Conservation (phyloP, 176 grass and related monocot genomes). For the Microstegium vimineum region DNA sequence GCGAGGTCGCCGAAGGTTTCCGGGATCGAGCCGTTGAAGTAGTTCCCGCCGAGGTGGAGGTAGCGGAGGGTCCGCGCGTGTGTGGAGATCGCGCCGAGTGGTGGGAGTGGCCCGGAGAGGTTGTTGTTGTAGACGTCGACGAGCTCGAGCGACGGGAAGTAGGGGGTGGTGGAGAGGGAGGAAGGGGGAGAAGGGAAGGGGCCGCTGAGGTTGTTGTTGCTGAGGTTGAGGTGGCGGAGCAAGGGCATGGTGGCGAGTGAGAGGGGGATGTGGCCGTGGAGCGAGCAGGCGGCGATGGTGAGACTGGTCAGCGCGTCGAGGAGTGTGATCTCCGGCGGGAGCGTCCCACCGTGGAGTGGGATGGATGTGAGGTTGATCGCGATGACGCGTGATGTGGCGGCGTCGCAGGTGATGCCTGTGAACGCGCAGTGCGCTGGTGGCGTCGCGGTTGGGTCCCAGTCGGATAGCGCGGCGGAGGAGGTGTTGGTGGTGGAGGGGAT, state of each 20-base stretch:
- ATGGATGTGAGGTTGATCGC: slow-evolving; percentile 54
- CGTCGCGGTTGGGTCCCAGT: slow-evolving; percentile 46
- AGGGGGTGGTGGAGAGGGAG: fast-evolving
- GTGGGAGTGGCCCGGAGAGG: slow-evolving; percentile 58
- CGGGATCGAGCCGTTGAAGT: slow-evolving; percentile 70
- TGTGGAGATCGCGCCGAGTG: not conserved
- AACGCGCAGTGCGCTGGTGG: slow-evolving; percentile 56
- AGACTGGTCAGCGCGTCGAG: slow-evolving; percentile 59
- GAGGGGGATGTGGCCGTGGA: slow-evolving; percentile 35
- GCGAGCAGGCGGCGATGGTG: slow-evolving; percentile 48
- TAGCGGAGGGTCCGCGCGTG: slow-evolving; percentile 33
- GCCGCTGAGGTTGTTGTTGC: slow-evolving; percentile 73
- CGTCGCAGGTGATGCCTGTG: slow-evolving; percentile 54
- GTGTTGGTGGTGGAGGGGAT: not conserved
- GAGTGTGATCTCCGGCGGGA: slow-evolving; percentile 39
- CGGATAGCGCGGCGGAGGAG: slow-evolving; percentile 22
- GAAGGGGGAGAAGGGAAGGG: not conserved
- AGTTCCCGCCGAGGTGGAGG: slow-evolving; percentile 85
- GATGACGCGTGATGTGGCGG: slow-evolving; percentile 38
- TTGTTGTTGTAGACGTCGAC: slow-evolving; percentile 90
- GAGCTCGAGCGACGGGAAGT: slow-evolving; percentile 49
- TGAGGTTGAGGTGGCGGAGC: slow-evolving; percentile 75
- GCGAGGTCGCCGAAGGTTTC: slow-evolving; percentile 40
- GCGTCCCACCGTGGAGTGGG: slow-evolving; percentile 30
- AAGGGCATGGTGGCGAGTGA: slow-evolving; percentile 16